A percentile compares a stretch with the other conserved stretches of the same genome.
These are phyloP conservation scores for Botrytis deweyae DNA, from an alignment of 2,329 filamentous ascomycete species.

Conservation along the genomic window DNA sequence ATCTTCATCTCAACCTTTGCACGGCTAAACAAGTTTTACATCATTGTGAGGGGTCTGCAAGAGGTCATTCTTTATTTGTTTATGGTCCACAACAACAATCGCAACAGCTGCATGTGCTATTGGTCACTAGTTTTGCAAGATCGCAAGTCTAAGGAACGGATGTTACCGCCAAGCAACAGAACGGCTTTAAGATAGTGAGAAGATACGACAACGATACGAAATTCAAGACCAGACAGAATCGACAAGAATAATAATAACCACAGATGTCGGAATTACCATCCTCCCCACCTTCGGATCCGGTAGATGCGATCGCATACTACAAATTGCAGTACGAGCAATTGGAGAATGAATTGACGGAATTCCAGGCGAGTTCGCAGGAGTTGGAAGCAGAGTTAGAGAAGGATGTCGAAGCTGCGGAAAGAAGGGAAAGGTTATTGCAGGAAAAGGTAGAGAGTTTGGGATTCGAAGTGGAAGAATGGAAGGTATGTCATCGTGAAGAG, in stretches of 20 bases:
- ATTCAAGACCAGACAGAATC: slow-evolving; percentile 10
- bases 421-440: slow-evolving; percentile 80
- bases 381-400: slow-evolving; percentile 93
- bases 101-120: slow-evolving; percentile 2
- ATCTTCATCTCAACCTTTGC: not conserved
- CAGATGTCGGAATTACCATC: slow-evolving; percentile 55
- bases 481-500: slow-evolving; percentile 58
- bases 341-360: slow-evolving; percentile 87
- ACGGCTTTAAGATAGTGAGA: slow-evolving; percentile 18
- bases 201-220: slow-evolving; percentile 19
- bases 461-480: slow-evolving; percentile 98
- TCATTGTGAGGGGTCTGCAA: not conserved
- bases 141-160: slow-evolving; percentile 16
- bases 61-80: slow-evolving; percentile 11
- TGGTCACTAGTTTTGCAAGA: slow-evolving; percentile 8
- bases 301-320: slow-evolving; percentile 89
- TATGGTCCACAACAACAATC: slow-evolving; percentile 9
- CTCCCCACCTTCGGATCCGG: slow-evolving; percentile 59
- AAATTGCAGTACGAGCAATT: slow-evolving; percentile 93
- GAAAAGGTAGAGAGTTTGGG: slow-evolving; percentile 81
- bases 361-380: slow-evolving; percentile 90
- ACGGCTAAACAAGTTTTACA: not conserved
- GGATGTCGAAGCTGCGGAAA: slow-evolving; percentile 93
- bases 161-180: slow-evolving; percentile 20
- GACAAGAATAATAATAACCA: slow-evolving; percentile 26